Evolutionary conservation across 495 filamentous ascomycete genomes (phyloP), one percentile per base, ranked within the genome.

Genomic region (Penicilliopsis zonata): DNA sequence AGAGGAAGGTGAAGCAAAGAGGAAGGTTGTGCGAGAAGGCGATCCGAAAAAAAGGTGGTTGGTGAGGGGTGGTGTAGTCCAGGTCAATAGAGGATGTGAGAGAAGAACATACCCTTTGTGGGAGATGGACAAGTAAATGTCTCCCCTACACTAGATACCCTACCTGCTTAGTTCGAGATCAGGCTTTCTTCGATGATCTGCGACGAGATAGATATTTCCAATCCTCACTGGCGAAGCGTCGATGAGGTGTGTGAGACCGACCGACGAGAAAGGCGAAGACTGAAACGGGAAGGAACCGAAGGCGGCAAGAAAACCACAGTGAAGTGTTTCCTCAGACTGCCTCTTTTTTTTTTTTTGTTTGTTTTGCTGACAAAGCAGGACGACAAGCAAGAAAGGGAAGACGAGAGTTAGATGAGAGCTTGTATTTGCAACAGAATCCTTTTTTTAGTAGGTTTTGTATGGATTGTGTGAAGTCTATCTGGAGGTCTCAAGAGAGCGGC

Each of bases 41-140:
- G n/a, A n/a, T n/a, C n/a, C n/a, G n/a, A n/a, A n/a, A n/a, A n/a
- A n/a, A n/a, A n/a, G n/a, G n/a, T n/a, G n/a, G n/a, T n/a, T n/a
- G n/a, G n/a, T n/a, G n/a, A n/a, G n/a, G n/a, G n/a, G n/a, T n/a
- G n/a, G 6, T 6, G 21, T 23, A 6, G 21, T 23, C 6, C n/a
- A n/a, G n/a, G 21, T 6, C 21, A 23, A 23, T n/a, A 23, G 21
- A 6, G 21, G n/a, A 23, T 23, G 21, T 18, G 13, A 24, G 18
- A 24, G 2, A 34, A 28, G 9, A 12, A 33, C 82, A 76, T 82
- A 84, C 80, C 76, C 65, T 70, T 55, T 65, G 66, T 65, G 75
- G 82, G 86, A 94, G 86, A 94, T 82, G 69, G 82, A 93, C 87
- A 94, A 95, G 47, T 77, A 59, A 95, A 95, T 94, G 87, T 85